Base-by-base conservation (phyloP, 257 asterid species). In the Plantago ovata region DNA sequence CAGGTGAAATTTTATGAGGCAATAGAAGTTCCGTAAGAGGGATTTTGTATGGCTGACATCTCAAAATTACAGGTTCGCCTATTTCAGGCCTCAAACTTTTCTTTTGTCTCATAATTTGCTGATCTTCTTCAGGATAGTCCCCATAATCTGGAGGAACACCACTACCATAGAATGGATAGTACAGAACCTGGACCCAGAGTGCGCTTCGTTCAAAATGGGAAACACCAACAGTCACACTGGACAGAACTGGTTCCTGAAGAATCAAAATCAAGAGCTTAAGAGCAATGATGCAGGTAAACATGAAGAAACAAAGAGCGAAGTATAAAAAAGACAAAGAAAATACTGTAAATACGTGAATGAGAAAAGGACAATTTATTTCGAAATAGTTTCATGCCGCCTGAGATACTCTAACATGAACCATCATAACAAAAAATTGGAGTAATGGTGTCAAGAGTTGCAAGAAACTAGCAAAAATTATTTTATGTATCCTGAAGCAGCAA, bases 1-100 rank as follows among this genome's bases (percentile, higher is more conserved):
- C 98, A 0, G 98, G 96, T 50, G 98, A 87, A 41, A 91, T 91
- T 75, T 91, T 85, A 74, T 91, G 96, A 0, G 96, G 96, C 78
- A 91, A 70, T 36, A 91, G 95, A 73, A 91, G 85, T 73, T 87
- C 96, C 9, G 96, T 87, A 55, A 91, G 80, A 22, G 96, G 96
- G 73, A 91, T 81, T 74, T 84, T 87, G 89, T 85, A 91, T 9
- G 98, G 98, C 67, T 81, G 96, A 48, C 98, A 91, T 81, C 98
- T 81, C 73, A 85, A 76, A 55, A 81, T 79, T 63, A 81, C 88
- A 15, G 95, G 88, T 10, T 83, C 94, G 48, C 90, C 86, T 32
- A 70, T 67, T 72, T 83, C 88, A 48, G 89, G 77, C 74, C 72
- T 81, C 42, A 63, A 60, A 58, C 79, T 74, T 77, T 53, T 85